Percentiles rank a stretch among this genome's conserved stretches.
Conservation (phyloP, 805 yeast species). For the Peterozyma xylosa region DNA sequence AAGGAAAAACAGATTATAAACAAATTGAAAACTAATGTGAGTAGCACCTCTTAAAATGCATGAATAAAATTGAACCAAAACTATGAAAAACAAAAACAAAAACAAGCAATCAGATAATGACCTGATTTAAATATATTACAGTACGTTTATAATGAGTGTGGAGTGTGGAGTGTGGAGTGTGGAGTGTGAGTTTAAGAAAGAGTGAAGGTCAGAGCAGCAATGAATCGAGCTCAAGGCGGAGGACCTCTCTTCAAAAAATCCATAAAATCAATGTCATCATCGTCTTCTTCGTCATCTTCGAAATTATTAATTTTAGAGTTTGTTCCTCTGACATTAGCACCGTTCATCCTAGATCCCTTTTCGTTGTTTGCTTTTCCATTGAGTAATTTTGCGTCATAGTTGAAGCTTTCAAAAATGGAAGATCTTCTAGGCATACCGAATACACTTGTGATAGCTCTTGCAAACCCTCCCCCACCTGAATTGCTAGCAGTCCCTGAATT, state of each 20-base stretch:
- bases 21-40: too few species aligned
- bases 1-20: too few species aligned
- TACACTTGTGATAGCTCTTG: background rate
- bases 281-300: constrained; percentile 12
- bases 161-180: too few species aligned
- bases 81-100: constrained; percentile 6
- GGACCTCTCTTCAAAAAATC: constrained; percentile 40
- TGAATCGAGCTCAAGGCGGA: constrained; percentile 8
- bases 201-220: too few species aligned
- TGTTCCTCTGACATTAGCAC: background rate
- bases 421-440: constrained; percentile 5
- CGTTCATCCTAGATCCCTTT: constrained; percentile 1
- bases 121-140: too few species aligned
- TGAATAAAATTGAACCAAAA: background rate
- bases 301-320: background rate
- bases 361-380: constrained; percentile 4
- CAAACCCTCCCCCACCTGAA: too few species aligned
- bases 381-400: constrained; percentile 1
- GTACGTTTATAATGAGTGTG: too few species aligned
- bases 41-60: too few species aligned
- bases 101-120: too few species aligned
- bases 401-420: constrained; percentile 5
- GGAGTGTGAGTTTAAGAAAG: too few species aligned
- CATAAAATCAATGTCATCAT: constrained; percentile 34
- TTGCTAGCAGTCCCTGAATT: too few species aligned